Evolutionary conservation across 805 yeast genomes (phyloP).

Genomic region (Kazachstania psychrophila): DNA sequence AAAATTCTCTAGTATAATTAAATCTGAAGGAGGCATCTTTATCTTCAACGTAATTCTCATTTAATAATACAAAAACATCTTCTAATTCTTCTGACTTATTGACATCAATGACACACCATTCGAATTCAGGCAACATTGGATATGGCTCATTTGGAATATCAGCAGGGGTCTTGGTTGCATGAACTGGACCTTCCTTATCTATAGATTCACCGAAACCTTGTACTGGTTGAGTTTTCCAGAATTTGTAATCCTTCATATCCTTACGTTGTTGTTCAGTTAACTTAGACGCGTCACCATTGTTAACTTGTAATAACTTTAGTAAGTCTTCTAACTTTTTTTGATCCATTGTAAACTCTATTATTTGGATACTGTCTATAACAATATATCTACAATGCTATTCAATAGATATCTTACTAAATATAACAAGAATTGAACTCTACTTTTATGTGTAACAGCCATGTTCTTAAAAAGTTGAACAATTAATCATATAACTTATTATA

Average conservation of each 20-base stretch:
- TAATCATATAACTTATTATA: too few relatives aligned
- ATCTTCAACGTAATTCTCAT: conserved; percentile 92
- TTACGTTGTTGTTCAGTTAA: conserved; percentile 51
- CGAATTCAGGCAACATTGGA: conserved; percentile 69
- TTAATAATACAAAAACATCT: conserved; percentile 70
- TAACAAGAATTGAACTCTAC: too few relatives aligned
- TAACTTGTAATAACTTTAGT: conserved; percentile 32
- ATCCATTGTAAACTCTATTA: conserved; percentile 14
- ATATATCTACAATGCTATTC: too few relatives aligned
- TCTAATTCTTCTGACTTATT: conserved; percentile 46
- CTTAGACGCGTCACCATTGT: conserved; percentile 35
- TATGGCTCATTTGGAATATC: conserved; percentile 66
- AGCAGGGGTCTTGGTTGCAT: conserved; percentile 51
- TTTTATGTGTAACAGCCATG: too few relatives aligned
- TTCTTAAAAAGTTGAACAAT: too few relatives aligned
- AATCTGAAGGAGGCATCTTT: conserved; percentile 86
- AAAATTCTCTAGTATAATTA: conserved; percentile 72
- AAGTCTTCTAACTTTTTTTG: conserved; percentile 40
- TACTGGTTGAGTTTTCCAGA: conserved; percentile 98
- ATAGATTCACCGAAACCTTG: conserved; percentile 61
- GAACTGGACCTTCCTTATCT: conserved; percentile 74
- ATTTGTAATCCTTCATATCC: conserved; percentile 81
- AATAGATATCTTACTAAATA: too few relatives aligned
- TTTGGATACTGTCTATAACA: background rate
- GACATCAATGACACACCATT: conserved; percentile 78